Base-by-base conservation (phyloP, 2,329 filamentous ascomycete species). In the Didymella segeticola region DNA sequence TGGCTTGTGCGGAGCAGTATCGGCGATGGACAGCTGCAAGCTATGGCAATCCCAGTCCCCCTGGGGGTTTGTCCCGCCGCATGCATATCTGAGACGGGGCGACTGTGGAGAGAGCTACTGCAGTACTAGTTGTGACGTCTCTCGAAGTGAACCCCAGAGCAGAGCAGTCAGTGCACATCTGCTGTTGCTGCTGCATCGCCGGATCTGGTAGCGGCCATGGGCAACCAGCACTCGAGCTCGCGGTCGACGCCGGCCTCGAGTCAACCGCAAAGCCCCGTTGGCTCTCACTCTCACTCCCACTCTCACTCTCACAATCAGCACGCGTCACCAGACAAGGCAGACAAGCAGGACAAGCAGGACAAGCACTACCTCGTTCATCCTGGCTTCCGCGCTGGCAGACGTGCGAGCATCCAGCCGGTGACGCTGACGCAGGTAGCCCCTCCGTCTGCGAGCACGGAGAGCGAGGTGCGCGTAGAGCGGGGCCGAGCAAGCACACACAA, bases 331-430 rank as follows among this genome's bases (percentile, higher is more conserved):
- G 41, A 26, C 25, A 36, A 25, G 23, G 25, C 38, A 20, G 39
- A 41, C 39, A 36, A 14, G 10, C 27, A 8, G 3, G 49, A 30
- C 15, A 37, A 27, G 20, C 27, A 19, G 9, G 33, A 42, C 39
- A 53, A 46, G 20, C 43, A 50, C 52, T 50, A 39, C 60, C 61
- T 58, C 43, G 45, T 48, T 46, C 57, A 34, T 56, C 39, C 26
- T 2, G 62, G 56, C 43, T 60, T 49, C 58, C 60, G 68, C 37
- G 70, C 73, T 33, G 71, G 71, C 39, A 64, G 76, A 26, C 67
- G 75, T 43, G 74, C 76, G 62, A 73, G 69, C 39, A 76, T 78
- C 56, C 75, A 75, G 62, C 71, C 77, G 41, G 68, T 64, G 37
- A 69, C 66, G 46, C 74, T 75, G 60, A 69, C 72, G 23, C 72